Evolutionary conservation across 148 eudicot genomes (phyloP), one percentile per base, ranked within the genome.

Genomic region (Amaranthus palmeri): DNA sequence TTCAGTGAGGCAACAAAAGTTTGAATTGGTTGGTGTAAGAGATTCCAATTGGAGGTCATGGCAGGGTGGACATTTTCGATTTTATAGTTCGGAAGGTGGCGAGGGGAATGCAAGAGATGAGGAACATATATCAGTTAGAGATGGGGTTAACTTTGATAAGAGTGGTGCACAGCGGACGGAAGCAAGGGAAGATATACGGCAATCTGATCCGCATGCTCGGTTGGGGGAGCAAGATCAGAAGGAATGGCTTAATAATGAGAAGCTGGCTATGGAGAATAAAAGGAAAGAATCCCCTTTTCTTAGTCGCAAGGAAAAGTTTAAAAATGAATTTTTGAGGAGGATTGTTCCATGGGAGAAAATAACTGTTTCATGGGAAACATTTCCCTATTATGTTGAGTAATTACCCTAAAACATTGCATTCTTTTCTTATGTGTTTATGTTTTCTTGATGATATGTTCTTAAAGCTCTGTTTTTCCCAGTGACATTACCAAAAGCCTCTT

Each of bases 311-410:
- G 90, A 89, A 72, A 89, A 85, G 79, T 91, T 89, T 73, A 91
- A 83, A 80, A 89, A 91, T 69, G 98, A 95, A 75, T 95, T 91
- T 74, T 58, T 85, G 73, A 79, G 98, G 56, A 89, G 96, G 82
- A 61, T 95, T 78, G 84, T 89, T 73, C 98, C 97, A 14, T 91
- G 97, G 97, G 98, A 95, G 77, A 95, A 91, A 69, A 84, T 91
- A 74, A 84, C 86, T 5, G 90, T 95, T 63, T 89, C 98, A 8
- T 95, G 97, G 98, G 97, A 91, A 51, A 83, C 92, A n/a, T 95
- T 95, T 76, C 98, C 98, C 51, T 95, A 95, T 69, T 83, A 80
- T 77, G 71, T 91, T 68, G 87, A 91, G 98, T 95, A 83, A 83
- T 83, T 79, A 68, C 65, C 36, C 13, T 53, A 45, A 9, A 58